Percentiles rank a stretch among this genome's conserved stretches.
These are phyloP conservation scores for Aureobasidium lini DNA, from an alignment of 2,329 filamentous ascomycete genomes.

Conservation along the genomic window DNA sequence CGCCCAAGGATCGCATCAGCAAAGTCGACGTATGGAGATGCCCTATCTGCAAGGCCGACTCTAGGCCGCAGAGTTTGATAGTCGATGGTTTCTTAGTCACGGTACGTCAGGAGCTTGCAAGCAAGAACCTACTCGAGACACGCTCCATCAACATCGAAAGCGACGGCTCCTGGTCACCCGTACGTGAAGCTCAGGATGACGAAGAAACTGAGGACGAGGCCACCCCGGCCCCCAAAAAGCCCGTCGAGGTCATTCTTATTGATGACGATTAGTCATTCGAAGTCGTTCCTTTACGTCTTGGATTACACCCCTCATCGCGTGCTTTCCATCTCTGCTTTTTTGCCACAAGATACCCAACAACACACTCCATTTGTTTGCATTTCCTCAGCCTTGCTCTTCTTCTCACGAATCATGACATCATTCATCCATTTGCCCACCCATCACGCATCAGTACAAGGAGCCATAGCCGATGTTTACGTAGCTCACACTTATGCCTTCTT, in stretches of 20 bases:
- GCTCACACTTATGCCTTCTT: no score
- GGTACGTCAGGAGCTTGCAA: constrained; percentile 50
- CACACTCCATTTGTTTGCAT: not conserved
- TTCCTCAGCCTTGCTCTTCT: not conserved
- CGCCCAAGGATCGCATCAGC: constrained; percentile 25
- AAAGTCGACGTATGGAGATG: constrained; percentile 73
- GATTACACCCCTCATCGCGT: not conserved
- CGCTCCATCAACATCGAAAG: constrained; percentile 56
- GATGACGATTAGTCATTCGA: not conserved
- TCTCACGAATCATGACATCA: not conserved
- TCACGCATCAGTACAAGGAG: not conserved
- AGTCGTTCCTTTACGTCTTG: not conserved
- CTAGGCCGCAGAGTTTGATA: constrained; percentile 61
- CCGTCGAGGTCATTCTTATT: not conserved
- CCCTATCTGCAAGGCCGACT: constrained; percentile 72
- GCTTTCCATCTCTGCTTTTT: not conserved
- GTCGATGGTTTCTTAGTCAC: constrained; percentile 66
- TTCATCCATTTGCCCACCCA: not conserved
- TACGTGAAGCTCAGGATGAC: not conserved
- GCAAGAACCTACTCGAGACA: constrained; percentile 39
- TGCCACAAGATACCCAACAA: not conserved
- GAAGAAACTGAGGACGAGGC: constrained; percentile 3
- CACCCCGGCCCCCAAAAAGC: not conserved
- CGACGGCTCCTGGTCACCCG: constrained; percentile 55
- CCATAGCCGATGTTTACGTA: no score